Percentiles rank a stretch among this genome's conserved stretches.
These are phyloP conservation scores for Rhizophagus sp. DNA, from an alignment of 192 early-diverging fungal species.

Conservation along the genomic window DNA sequence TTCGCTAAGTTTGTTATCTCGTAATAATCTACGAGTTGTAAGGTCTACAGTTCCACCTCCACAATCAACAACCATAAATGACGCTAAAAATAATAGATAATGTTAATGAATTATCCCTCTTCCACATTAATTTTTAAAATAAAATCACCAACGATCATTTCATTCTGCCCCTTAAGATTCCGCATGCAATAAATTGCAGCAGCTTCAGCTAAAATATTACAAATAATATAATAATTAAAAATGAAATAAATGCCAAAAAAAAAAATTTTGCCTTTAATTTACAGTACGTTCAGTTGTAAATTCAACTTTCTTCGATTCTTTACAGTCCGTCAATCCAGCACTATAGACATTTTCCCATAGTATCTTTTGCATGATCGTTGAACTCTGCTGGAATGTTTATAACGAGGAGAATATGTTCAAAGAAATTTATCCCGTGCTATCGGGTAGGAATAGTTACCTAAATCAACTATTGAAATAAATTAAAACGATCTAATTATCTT, in stretches of 20 bases:
- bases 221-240: not conserved
- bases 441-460: not conserved
- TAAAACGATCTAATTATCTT: not conserved
- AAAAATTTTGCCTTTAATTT: too few species aligned
- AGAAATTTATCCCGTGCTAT: not conserved
- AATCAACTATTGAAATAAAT: too few species aligned
- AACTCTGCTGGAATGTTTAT: constrained; percentile 56
- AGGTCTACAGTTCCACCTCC: constrained; percentile 34
- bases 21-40: constrained; percentile 12
- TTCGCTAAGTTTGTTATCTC: constrained; percentile 36
- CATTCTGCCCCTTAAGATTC: not conserved
- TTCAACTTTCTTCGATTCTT: not conserved
- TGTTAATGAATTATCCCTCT: too few species aligned
- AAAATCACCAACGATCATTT: not conserved
- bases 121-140: not conserved
- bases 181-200: constrained; percentile 16
- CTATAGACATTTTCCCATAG: constrained; percentile 53
- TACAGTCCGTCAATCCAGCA: constrained; percentile 39
- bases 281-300: not conserved
- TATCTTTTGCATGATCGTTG: constrained; percentile 54
- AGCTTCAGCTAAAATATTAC: constrained; percentile 5
- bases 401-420: constrained; percentile 31
- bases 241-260: not conserved
- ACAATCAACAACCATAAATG: constrained; percentile 33
- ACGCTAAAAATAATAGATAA: not conserved